Percentiles rank a stretch among this genome's conserved stretches.
Conservation (phyloP, 495 filamentous ascomycete genomes). For the Aspergillus homomorphus region DNA sequence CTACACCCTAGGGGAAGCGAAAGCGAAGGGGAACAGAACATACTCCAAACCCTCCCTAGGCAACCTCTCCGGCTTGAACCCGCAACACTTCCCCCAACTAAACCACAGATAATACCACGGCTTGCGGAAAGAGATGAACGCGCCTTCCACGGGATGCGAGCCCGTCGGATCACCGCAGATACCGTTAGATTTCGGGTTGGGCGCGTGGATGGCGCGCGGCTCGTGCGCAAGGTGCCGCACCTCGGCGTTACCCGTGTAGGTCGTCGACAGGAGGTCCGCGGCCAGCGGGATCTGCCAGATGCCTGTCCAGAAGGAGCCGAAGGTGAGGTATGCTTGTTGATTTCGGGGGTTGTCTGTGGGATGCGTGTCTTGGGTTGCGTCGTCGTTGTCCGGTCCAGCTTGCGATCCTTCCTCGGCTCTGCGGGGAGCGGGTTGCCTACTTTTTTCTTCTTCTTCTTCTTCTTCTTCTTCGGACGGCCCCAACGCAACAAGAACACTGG, state of each 20-base stretch:
- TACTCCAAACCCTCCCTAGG: constrained; percentile 64
- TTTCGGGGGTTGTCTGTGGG: too few species aligned
- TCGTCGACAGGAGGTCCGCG: constrained; percentile 34
- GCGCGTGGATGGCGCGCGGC: constrained; percentile 21
- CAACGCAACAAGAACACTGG: constrained; percentile 50
- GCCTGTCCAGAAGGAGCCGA: constrained; percentile 71
- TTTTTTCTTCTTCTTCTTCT: too few species aligned
- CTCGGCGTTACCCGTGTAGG: constrained; percentile 24
- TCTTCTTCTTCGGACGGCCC: constrained; percentile 21
- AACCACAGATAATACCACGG: constrained; percentile 71
- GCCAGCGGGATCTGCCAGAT: constrained; percentile 62
- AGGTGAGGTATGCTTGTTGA: constrained; percentile 58
- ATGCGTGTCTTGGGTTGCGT: background rate
- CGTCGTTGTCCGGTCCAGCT: background rate
- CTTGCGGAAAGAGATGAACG: constrained; percentile 53
- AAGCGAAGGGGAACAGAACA: constrained; percentile 5
- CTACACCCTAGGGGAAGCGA: background rate
- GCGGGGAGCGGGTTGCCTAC: background rate
- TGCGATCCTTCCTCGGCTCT: too few species aligned
- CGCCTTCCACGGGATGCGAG: constrained; percentile 41
- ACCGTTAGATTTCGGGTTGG: constrained; percentile 24
- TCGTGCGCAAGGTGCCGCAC: constrained; percentile 35
- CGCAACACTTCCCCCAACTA: constrained; percentile 68
- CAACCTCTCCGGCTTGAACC: constrained; percentile 41
- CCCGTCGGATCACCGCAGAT: constrained; percentile 38